phyloP scores from a whole-genome alignment of 2,329 filamentous ascomycete species.

The Fusarium succisae region DNA sequence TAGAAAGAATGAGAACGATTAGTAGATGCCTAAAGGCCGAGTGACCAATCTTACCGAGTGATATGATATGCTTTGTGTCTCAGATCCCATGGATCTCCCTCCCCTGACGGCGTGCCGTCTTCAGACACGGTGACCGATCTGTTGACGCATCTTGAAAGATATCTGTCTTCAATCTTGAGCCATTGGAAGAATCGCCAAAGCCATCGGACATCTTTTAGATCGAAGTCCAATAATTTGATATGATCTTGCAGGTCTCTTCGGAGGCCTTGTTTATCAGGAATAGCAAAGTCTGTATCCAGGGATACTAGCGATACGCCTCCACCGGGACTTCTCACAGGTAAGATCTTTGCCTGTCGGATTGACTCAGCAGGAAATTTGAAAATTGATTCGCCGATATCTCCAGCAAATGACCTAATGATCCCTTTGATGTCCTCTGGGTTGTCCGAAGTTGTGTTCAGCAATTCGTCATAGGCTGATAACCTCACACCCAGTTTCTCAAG shows the following conservation, averaged over 20 bases:
- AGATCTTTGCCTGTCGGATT: conserved; percentile 13
- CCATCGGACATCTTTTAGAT: not conserved
- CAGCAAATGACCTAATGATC: not conserved
- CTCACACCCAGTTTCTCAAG: conserved; percentile 2
- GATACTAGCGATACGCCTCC: not conserved
- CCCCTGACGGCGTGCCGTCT: too few relatives aligned
- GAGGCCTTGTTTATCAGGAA: conserved; percentile 12
- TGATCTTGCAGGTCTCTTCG: not conserved
- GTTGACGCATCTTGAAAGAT: conserved; percentile 1
- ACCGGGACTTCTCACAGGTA: conserved; percentile 1
- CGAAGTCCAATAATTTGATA: conserved; percentile 10
- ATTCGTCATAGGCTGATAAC: conserved; percentile 9
- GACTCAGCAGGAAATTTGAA: not conserved
- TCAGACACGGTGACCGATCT: not conserved
- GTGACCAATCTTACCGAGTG: conserved; percentile 4
- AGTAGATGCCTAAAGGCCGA: not conserved
- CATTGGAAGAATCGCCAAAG: conserved; percentile 11
- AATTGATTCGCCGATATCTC: not conserved
- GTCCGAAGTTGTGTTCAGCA: not conserved
- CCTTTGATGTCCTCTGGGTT: not conserved
- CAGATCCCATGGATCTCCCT: not conserved
- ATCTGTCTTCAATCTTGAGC: conserved; percentile 9
- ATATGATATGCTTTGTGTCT: conserved; percentile 16
- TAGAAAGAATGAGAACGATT: not conserved
- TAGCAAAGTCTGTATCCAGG: not conserved